Percentiles rank a stretch among this genome's conserved stretches.
These are phyloP conservation scores for Xylaria sp. DNA, from an alignment of 495 filamentous ascomycete genomes.

Conservation along the genomic window DNA sequence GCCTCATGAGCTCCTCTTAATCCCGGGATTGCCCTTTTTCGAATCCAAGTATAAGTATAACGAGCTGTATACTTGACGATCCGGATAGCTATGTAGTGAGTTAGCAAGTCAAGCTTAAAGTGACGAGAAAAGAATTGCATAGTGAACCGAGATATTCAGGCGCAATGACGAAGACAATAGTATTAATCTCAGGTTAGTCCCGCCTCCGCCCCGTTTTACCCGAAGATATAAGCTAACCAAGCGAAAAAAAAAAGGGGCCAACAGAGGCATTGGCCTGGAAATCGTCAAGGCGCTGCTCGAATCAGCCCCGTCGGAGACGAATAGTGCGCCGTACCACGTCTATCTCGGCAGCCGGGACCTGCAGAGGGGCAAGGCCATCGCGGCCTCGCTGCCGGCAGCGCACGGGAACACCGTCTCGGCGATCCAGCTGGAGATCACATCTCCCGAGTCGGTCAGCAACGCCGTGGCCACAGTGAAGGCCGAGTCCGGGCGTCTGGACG, in stretches of 20 bases:
- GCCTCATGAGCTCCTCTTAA: not conserved
- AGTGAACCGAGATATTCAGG: not conserved
- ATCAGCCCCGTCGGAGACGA: not conserved
- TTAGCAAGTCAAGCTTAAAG: not conserved
- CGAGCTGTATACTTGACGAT: no score
- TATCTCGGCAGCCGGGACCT: slow-evolving; percentile 24
- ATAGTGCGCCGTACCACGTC: slow-evolving; percentile 22
- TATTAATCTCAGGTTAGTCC: slow-evolving; percentile 17
- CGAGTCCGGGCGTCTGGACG: slow-evolving; percentile 11
- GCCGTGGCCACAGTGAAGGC: slow-evolving; percentile 20
- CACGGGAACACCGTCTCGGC: slow-evolving; percentile 23
- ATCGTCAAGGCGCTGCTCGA: slow-evolving; percentile 23
- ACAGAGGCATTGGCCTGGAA: slow-evolving; percentile 25
- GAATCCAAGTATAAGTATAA: no score
- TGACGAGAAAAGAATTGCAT: not conserved
- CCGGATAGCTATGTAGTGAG: not conserved
- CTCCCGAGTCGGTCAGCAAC: slow-evolving; percentile 4
- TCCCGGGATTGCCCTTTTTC: not conserved
- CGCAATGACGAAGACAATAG: slow-evolving; percentile 11
- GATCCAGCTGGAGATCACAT: slow-evolving; percentile 21
- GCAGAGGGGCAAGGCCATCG: not conserved
- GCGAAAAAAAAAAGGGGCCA: slow-evolving; percentile 16
- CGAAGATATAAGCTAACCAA: not conserved
- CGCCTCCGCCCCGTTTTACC: not conserved
- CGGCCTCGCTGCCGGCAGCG: not conserved